phyloP scores from a whole-genome alignment of 2,329 filamentous ascomycete species.

The Myriangium duriaei region DNA sequence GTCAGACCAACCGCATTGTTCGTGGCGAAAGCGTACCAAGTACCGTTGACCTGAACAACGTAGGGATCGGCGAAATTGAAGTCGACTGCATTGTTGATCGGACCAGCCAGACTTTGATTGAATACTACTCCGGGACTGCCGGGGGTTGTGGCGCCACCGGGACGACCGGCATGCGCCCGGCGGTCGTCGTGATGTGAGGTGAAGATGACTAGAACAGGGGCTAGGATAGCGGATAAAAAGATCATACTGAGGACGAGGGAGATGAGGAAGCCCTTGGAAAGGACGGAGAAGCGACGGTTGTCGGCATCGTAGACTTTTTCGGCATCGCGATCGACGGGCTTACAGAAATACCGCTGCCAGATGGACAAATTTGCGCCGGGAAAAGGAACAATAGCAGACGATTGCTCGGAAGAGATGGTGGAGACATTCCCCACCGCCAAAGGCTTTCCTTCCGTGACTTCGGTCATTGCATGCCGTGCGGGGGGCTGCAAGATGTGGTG shows the following conservation, averaged over 20 bases:
- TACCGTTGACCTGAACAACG: slow-evolving; percentile 20
- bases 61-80: slow-evolving; percentile 29
- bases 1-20: slow-evolving; percentile 20
- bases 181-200: not conserved
- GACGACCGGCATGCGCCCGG: not conserved
- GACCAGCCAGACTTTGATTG: not conserved
- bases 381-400: slow-evolving; percentile 2
- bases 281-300: slow-evolving; percentile 17
- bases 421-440: not conserved
- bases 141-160: not conserved
- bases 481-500: not conserved
- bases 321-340: slow-evolving; percentile 3
- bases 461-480: not conserved
- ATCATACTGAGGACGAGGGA: slow-evolving; percentile 11
- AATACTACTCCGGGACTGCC: not conserved
- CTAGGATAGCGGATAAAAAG: slow-evolving; percentile 16
- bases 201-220: slow-evolving; percentile 16
- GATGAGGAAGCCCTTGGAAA: slow-evolving; percentile 16
- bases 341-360: slow-evolving; percentile 6
- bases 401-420: not conserved
- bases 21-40: slow-evolving; percentile 28
- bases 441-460: not conserved
- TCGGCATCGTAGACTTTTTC: slow-evolving; percentile 4
- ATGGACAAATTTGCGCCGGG: slow-evolving; percentile 6
- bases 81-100: slow-evolving; percentile 13